These are phyloP conservation scores for Auxenochlorella pyrenoidosa DNA, from an alignment of 139 green algal genomes.

Conservation along the genomic window DNA sequence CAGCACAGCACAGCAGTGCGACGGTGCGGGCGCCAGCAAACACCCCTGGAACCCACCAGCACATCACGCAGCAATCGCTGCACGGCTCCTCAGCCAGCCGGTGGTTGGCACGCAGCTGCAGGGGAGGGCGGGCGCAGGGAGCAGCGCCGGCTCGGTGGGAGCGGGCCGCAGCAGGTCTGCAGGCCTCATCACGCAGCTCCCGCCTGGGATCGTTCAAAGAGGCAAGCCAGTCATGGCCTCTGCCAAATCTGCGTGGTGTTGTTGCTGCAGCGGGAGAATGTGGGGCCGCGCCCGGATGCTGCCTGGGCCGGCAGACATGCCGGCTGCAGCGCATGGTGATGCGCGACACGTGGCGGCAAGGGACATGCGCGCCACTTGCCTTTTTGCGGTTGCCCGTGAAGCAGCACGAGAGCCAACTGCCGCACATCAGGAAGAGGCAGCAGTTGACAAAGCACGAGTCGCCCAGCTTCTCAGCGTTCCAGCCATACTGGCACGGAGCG, in stretches of 20 bases:
- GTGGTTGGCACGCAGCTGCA: slow-evolving; percentile 3
- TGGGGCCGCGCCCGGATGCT: no score
- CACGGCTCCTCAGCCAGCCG: not conserved
- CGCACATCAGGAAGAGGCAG: slow-evolving; percentile 7
- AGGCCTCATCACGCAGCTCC: no score
- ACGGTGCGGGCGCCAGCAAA: no score
- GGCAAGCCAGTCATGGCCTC: no score
- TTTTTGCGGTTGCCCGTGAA: not conserved
- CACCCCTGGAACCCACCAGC: not conserved
- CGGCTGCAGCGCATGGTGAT: no score
- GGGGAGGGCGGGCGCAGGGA: not conserved
- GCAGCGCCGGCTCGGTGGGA: no score
- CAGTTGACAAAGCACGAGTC: slow-evolving; percentile 18
- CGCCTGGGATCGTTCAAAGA: no score
- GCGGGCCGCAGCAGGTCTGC: not conserved
- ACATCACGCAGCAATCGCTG: slow-evolving; percentile 10
- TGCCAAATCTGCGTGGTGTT: no score
- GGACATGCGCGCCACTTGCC: not conserved
- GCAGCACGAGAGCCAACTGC: not conserved
- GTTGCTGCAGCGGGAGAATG: no score
- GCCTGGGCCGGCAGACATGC: no score
- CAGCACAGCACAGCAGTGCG: no score
- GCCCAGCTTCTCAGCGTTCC: slow-evolving; percentile 18
- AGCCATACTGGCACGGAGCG: not conserved
- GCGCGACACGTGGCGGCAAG: no score